Evolutionary conservation across 179 eudicot species (phyloP), one percentile per base, ranked within the genome.

Genomic region (Pouteria campechiana): DNA sequence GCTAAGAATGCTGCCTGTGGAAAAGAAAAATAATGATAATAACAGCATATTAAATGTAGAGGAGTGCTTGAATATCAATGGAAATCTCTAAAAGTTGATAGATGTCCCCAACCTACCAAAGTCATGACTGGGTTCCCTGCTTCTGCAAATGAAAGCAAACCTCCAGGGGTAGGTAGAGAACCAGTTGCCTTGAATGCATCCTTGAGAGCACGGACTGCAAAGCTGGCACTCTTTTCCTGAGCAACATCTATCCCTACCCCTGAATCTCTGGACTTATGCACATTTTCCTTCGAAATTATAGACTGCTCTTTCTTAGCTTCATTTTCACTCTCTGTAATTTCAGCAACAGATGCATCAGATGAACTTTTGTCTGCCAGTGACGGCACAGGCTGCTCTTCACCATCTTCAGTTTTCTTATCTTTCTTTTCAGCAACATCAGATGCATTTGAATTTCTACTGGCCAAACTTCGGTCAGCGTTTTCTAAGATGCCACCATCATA

Each of bases 111-210:
- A 61, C 93, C 53, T 68, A 90, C 98, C 92, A 90, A 41, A 46
- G 94, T 68, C 98, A 90, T 86, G 44, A 79, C 96, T 55, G 98
- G 89, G 58, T 90, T 90, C 49, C 92, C 94, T 17, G 88, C 94
- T 60, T 90, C 84, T 60, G 96, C 75, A 67, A 90, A 90, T 25
- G 88, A 77, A 41, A 82, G 56, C 44, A 52, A 65, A 37, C 64
- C 78, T 25, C 65, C 72, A 25, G 72, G 57, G 5, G 54, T 50
- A 50, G 69, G 75, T 32, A 59, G 64, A 49, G 64, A 74, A 44
- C 88, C 96, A 50, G 78, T 85, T 41, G 70, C 69, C 62, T 79
- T 83, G 72, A 90, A 90, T 61, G 98, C 94, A 52, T 90, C 92
- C 65, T 51, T 75, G 31, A 90, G 87, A 58, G 92, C 94, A 62